These are phyloP conservation scores for Prunus yedoensis DNA, from an alignment of 331 rosid species.

Conservation along the genomic window DNA sequence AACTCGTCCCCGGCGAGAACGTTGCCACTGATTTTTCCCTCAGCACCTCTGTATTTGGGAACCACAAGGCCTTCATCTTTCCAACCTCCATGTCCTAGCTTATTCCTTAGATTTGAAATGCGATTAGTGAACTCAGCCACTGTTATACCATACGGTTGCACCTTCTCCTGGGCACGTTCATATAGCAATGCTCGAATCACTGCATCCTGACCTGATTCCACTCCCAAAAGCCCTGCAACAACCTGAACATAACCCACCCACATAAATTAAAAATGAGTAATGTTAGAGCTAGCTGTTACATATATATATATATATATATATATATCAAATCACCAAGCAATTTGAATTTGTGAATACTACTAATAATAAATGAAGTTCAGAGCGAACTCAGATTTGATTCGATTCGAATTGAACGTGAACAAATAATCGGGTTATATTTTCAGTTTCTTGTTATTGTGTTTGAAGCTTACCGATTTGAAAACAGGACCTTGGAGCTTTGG, in stretches of 20 bases:
- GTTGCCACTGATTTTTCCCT: constrained; percentile 46
- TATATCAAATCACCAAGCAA: too few species aligned
- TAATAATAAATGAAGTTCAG: too few species aligned
- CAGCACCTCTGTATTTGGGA: constrained; percentile 33
- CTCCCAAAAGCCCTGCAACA: constrained; percentile 76
- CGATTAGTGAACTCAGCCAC: constrained; percentile 59
- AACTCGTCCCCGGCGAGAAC: constrained; percentile 50
- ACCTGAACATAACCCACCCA: constrained; percentile 27
- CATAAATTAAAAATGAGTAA: background rate
- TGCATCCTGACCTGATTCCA: constrained; percentile 80
- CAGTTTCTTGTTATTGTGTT: background rate
- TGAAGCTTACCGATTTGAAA: constrained; percentile 49
- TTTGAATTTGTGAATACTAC: too few species aligned
- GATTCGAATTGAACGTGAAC: background rate
- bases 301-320: too few species aligned
- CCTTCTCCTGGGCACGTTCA: constrained; percentile 9
- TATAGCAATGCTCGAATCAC: constrained; percentile 53
- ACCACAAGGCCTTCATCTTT: constrained; percentile 82
- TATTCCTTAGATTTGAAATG: constrained; percentile 56
- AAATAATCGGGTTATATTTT: too few species aligned
- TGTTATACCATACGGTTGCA: constrained; percentile 42
- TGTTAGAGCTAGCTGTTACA: too few species aligned
- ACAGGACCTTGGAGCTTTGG: constrained; percentile 44
- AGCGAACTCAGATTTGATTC: too few species aligned
- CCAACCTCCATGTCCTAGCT: constrained; percentile 45